These are phyloP conservation scores for Forsythia suspensa DNA, from an alignment of 257 asterid species.

Conservation along the genomic window DNA sequence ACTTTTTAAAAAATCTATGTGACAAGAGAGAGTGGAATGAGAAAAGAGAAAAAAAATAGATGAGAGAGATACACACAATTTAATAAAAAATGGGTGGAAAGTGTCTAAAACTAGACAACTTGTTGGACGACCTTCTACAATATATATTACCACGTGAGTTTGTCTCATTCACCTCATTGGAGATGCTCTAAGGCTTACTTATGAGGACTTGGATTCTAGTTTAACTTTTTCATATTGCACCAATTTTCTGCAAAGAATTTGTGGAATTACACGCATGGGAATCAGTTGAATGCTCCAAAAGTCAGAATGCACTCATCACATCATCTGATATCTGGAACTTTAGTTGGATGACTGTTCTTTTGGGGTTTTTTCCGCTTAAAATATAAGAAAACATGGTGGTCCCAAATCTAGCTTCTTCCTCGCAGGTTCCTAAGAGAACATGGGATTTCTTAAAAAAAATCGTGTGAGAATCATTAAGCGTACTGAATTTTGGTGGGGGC, in stretches of 20 bases:
- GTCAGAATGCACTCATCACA: neutral
- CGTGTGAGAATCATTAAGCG: neutral
- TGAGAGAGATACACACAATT: too few relatives aligned
- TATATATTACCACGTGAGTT: too few relatives aligned
- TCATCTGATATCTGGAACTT: neutral
- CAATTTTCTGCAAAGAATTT: neutral
- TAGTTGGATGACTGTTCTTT: neutral
- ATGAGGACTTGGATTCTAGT: neutral
- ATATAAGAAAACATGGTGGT: neutral
- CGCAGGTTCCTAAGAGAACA: neutral
- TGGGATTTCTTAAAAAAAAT: neutral
- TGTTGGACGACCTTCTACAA: too few relatives aligned
- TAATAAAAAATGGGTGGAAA: too few relatives aligned
- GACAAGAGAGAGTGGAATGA: too few relatives aligned
- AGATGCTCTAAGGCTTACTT: neutral
- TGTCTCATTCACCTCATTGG: too few relatives aligned
- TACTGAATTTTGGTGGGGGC: neutral
- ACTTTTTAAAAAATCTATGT: too few relatives aligned
- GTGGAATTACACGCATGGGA: neutral
- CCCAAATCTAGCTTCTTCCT: neutral
- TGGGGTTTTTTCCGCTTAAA: neutral
- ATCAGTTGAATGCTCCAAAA: neutral
- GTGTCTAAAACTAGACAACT: too few relatives aligned
- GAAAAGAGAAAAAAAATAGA: too few relatives aligned
- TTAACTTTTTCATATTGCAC: neutral